Percentiles rank a stretch among this genome's conserved stretches.
phyloP scores from a whole-genome alignment of 140 eudicot species.

The Erigeron philadelphicus region DNA sequence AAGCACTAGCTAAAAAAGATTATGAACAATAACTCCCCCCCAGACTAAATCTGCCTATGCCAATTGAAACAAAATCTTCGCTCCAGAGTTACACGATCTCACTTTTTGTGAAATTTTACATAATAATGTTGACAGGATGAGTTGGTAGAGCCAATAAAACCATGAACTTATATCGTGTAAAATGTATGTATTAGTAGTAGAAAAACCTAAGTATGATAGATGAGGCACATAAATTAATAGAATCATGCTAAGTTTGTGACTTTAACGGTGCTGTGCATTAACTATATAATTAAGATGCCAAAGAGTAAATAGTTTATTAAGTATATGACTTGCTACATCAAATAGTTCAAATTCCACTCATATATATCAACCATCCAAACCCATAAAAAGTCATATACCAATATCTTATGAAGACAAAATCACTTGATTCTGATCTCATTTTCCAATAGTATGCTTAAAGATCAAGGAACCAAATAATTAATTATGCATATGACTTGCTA shows the following conservation, averaged over 20 bases:
- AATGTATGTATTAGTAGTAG: neutral
- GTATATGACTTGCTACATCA: neutral
- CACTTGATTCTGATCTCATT: too few species aligned
- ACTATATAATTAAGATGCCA: neutral
- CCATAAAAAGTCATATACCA: too few species aligned
- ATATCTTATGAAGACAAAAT: too few species aligned
- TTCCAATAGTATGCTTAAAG: too few species aligned
- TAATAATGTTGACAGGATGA: neutral
- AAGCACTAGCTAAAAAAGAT: neutral
- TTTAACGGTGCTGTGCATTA: slow-evolving; percentile 1
- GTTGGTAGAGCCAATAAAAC: neutral
- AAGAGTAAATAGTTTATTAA: slow-evolving; percentile 7
- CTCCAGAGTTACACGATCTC: neutral
- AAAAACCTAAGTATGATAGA: neutral
- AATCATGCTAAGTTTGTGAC: neutral
- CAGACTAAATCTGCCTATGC: neutral
- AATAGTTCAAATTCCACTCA: too few species aligned
- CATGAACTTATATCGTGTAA: neutral
- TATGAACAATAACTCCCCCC: neutral
- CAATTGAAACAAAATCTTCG: neutral
- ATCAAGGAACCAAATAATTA: too few species aligned
- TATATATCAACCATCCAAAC: too few species aligned
- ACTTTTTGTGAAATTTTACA: neutral
- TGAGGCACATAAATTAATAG: neutral
- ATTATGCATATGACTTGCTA: neutral